Evolutionary conservation across 2,329 filamentous ascomycete species (phyloP).

Genomic region (Phialophora macrospora): DNA sequence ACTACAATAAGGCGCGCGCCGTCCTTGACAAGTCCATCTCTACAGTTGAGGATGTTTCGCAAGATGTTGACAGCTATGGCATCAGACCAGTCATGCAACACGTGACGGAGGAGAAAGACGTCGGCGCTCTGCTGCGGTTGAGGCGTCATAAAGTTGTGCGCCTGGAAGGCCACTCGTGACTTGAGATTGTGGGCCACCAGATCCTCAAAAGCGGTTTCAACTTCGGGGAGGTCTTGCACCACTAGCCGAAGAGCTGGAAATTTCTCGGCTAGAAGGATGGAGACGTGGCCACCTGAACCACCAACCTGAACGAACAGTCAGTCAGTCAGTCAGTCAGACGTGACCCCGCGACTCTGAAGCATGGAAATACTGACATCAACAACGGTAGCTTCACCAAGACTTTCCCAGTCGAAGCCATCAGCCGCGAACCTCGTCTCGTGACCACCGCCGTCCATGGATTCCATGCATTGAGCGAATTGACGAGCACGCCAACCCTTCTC

Average conservation of each 20-base stretch:
- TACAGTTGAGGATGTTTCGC: slow-evolving; percentile 12
- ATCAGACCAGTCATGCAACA: slow-evolving; percentile 40
- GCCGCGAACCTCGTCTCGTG: slow-evolving; percentile 61
- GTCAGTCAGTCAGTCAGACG: neutral
- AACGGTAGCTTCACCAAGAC: slow-evolving; percentile 54
- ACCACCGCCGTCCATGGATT: slow-evolving; percentile 56
- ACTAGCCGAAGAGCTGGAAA: slow-evolving; percentile 25
- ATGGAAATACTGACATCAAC: slow-evolving; percentile 51
- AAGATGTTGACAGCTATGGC: slow-evolving; percentile 33
- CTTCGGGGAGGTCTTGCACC: slow-evolving; percentile 25
- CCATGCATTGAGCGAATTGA: slow-evolving; percentile 61
- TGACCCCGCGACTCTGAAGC: neutral
- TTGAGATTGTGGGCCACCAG: slow-evolving; percentile 18
- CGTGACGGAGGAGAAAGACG: slow-evolving; percentile 37
- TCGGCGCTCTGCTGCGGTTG: slow-evolving; percentile 39
- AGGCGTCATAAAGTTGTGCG: slow-evolving; percentile 44
- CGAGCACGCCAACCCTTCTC: slow-evolving; percentile 38
- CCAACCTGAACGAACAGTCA: slow-evolving; percentile 21
- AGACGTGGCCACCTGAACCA: slow-evolving; percentile 26
- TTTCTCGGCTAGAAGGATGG: slow-evolving; percentile 26
- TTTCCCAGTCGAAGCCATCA: slow-evolving; percentile 60
- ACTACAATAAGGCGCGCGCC: slow-evolving; percentile 12
- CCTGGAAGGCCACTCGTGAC: slow-evolving; percentile 26
- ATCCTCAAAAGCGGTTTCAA: slow-evolving; percentile 24
- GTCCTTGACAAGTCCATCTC: slow-evolving; percentile 6